Evolutionary conservation across 2,329 filamentous ascomycete genomes (phyloP).

Genomic region (Epichloe coenophiala): DNA sequence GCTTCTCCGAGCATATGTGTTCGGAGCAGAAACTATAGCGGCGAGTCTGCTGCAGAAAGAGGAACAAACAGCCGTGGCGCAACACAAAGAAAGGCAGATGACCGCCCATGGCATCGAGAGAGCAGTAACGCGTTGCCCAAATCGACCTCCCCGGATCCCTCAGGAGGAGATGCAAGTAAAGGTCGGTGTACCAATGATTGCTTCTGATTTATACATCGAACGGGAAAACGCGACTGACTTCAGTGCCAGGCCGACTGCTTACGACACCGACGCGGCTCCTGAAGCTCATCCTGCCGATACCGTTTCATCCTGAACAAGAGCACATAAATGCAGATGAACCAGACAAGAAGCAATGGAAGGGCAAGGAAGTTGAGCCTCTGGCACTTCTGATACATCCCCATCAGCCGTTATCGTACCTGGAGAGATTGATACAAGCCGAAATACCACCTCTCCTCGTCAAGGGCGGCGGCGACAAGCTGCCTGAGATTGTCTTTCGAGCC

Average conservation of each 20-base stretch:
- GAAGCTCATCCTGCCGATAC: constrained; percentile 66
- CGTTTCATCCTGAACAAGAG: constrained; percentile 26
- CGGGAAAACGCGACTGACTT: background rate
- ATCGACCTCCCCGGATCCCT: constrained; percentile 14
- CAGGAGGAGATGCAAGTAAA: constrained; percentile 15
- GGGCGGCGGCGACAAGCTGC: constrained; percentile 52
- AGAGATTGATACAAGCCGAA: constrained; percentile 79
- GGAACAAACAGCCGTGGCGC: background rate
- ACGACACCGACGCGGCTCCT: constrained; percentile 70
- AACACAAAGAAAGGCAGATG: constrained; percentile 41
- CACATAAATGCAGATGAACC: constrained; percentile 28
- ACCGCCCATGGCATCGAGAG: constrained; percentile 53
- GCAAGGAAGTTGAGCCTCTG: constrained; percentile 54
- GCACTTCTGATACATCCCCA: constrained; percentile 79
- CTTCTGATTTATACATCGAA: no score
- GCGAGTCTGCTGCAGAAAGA: background rate
- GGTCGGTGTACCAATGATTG: constrained; percentile 11
- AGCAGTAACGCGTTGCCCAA: constrained; percentile 32
- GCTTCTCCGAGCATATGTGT: background rate
- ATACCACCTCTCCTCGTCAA: constrained; percentile 56
- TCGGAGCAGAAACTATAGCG: background rate
- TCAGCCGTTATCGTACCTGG: constrained; percentile 81
- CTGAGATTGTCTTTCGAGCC: constrained; percentile 66
- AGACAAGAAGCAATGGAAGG: constrained; percentile 16
- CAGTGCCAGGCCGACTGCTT: constrained; percentile 50